A percentile compares a stretch with the other conserved stretches of the same genome.
phyloP scores from a whole-genome alignment of 257 asterid species.

The Ehretia macrophylla region DNA sequence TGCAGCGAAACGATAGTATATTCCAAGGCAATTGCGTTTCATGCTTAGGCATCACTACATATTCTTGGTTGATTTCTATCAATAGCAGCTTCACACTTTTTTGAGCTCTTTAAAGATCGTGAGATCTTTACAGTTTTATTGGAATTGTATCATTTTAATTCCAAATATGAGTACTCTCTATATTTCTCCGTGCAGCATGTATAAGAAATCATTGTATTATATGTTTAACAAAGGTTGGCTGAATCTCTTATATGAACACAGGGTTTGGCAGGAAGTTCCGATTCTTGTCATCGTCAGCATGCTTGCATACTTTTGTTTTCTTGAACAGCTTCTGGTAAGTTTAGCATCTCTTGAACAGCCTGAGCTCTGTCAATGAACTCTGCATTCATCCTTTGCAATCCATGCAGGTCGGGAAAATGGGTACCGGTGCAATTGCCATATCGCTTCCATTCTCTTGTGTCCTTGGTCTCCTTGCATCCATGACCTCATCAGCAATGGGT shows the following conservation, averaged over 20 bases:
- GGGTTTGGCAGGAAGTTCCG: conserved; percentile 91
- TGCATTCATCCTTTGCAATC: background rate
- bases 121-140: too few species aligned
- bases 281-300: conserved; percentile 75
- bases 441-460: conserved; percentile 90
- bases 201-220: background rate
- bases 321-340: conserved; percentile 84
- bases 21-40: too few species aligned
- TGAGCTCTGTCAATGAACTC: background rate
- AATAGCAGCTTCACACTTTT: too few species aligned
- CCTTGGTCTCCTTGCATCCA: conserved; percentile 73
- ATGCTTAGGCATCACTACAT: too few species aligned
- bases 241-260: conserved; percentile 15
- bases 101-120: too few species aligned
- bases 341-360: background rate
- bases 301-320: conserved; percentile 90
- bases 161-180: too few species aligned
- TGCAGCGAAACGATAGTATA: too few species aligned
- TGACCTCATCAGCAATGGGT: conserved; percentile 88
- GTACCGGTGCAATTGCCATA: conserved; percentile 63
- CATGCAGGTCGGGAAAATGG: conserved; percentile 65
- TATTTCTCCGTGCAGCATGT: too few species aligned
- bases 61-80: too few species aligned
- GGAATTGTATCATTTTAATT: too few species aligned
- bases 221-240: background rate